Evolutionary conservation across 352 stramenopile species (phyloP).

Genomic region (Aphanomyces astaci): DNA sequence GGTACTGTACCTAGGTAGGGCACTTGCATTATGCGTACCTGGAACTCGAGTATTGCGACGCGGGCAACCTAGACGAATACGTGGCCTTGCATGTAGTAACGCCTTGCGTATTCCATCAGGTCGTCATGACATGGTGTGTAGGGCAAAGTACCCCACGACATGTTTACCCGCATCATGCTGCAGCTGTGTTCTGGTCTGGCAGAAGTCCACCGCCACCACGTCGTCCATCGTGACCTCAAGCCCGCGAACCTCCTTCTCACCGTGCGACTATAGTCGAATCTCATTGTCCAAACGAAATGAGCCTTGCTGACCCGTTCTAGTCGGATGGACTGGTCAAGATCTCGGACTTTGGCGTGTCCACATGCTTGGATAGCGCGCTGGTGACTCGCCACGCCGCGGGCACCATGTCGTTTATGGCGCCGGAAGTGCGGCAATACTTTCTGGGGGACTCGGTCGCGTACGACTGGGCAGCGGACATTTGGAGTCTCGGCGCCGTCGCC

Average conservation of each 20-base stretch:
- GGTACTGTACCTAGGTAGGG: conserved; percentile 48
- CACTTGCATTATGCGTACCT: conserved; percentile 75
- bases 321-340: conserved; percentile 62
- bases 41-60: conserved; percentile 73
- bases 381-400: conserved; percentile 65
- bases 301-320: conserved; percentile 25
- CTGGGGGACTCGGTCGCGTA: conserved; percentile 61
- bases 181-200: conserved; percentile 59
- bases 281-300: background rate
- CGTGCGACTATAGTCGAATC: conserved; percentile 26
- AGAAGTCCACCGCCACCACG: conserved; percentile 55
- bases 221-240: conserved; percentile 75
- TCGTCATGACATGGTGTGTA: conserved; percentile 21
- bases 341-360: conserved; percentile 78
- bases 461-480: conserved; percentile 60
- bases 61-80: conserved; percentile 34
- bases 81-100: conserved; percentile 5
- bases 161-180: conserved; percentile 52
- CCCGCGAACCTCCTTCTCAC: conserved; percentile 67
- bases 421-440: conserved; percentile 68
- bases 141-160: conserved; percentile 34
- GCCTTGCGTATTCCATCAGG: too few species aligned
- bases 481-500: conserved; percentile 66
- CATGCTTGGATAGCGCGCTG: conserved; percentile 58
- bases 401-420: conserved; percentile 74